A percentile compares a stretch with the other conserved stretches of the same genome.
Evolutionary conservation across 306 rosid species (phyloP).

Genomic region (Castanopsis chinensis): DNA sequence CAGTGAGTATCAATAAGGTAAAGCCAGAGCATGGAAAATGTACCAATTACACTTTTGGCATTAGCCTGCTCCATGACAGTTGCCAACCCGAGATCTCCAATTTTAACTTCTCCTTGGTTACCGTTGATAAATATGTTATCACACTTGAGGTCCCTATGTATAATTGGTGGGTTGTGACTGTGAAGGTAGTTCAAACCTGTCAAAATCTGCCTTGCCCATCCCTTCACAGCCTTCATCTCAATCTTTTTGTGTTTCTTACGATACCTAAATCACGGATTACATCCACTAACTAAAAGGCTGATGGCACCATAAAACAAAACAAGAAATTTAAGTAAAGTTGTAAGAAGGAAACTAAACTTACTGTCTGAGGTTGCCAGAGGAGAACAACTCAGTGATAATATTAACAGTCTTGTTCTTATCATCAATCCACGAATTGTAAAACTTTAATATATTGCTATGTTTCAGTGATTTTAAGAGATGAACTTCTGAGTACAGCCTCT

Average conservation of each 20-base stretch:
- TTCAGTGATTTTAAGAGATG: conserved; percentile 70
- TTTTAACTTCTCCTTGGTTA: conserved; percentile 90
- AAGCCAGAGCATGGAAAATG: conserved; percentile 14
- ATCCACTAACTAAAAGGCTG: conserved; percentile 30
- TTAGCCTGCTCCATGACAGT: conserved; percentile 76
- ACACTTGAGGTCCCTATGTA: conserved; percentile 92
- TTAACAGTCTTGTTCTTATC: conserved; percentile 72
- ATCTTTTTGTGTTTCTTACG: conserved; percentile 82
- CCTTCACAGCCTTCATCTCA: conserved; percentile 79
- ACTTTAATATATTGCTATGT: conserved; percentile 84
- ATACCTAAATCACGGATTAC: conserved; percentile 53
- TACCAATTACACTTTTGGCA: conserved; percentile 87
- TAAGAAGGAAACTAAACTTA: conserved; percentile 43
- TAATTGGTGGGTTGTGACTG: conserved; percentile 77
- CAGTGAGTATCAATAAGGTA: conserved; percentile 3
- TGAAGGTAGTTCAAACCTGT: conserved; percentile 82
- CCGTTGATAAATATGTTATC: conserved; percentile 94
- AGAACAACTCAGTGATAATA: conserved; percentile 93
- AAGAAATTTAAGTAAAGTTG: conserved; percentile 1
- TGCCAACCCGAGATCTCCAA: conserved; percentile 97
- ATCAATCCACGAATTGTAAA: conserved; percentile 87
- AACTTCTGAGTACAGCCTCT: conserved; percentile 79
- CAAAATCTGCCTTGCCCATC: conserved; percentile 91
- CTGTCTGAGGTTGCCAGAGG: conserved; percentile 89
- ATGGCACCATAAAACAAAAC: conserved; percentile 28